These are phyloP conservation scores for Pseudomonodictys pantanalensis DNA, from an alignment of 495 filamentous ascomycete species.

Conservation along the genomic window DNA sequence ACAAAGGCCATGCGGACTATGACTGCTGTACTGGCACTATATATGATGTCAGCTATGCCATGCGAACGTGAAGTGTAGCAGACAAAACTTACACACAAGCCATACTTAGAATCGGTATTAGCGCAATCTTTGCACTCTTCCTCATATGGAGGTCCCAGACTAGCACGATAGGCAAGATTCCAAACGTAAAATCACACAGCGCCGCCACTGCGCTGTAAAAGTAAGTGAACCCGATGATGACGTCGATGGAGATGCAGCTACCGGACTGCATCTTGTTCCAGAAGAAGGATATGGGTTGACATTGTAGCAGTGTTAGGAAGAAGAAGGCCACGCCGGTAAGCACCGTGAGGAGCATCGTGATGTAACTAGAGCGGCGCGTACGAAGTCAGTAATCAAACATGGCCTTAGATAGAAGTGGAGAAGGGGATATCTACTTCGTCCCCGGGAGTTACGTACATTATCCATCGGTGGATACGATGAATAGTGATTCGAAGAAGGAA, in stretches of 20 bases:
- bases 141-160: conserved; percentile 43
- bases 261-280: conserved; percentile 39
- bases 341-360: conserved; percentile 30
- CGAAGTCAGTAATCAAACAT: no score
- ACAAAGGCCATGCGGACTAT: conserved; percentile 25
- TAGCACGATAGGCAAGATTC: conserved; percentile 44
- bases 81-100: conserved; percentile 11
- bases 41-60: not conserved
- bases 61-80: not conserved
- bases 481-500: conserved; percentile 44
- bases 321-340: conserved; percentile 43
- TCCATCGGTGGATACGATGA: conserved; percentile 34
- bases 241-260: conserved; percentile 36
- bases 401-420: no score
- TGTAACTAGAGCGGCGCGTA: no score
- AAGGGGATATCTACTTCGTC: no score
- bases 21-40: conserved; percentile 18
- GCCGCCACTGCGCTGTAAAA: conserved; percentile 42
- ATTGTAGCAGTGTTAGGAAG: conserved; percentile 46
- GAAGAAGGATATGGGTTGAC: conserved; percentile 40
- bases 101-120: conserved; percentile 19
- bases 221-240: conserved; percentile 38
- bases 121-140: not conserved
- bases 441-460: no score
- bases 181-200: conserved; percentile 43